Evolutionary conservation across 2,329 filamentous ascomycete genomes (phyloP), one percentile per base, ranked within the genome.

Genomic region (Penicillium sp.): DNA sequence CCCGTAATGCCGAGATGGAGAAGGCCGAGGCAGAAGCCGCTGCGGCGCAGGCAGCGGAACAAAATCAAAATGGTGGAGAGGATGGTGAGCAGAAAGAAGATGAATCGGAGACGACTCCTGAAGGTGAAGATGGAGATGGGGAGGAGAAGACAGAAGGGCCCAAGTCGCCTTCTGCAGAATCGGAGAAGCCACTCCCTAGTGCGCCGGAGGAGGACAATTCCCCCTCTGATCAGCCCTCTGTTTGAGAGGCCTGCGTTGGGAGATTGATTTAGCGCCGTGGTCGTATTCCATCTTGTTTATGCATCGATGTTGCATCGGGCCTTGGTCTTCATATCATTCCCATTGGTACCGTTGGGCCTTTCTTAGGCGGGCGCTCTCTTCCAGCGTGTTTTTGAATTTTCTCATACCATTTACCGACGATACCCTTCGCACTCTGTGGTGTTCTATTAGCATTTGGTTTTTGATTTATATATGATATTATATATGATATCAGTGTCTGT

Each of bases 1-100:
- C 73, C 40, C 67, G 77, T 51, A 74, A 74, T 49, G 75, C 74
- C 1, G 80, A 80, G 54, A 74, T 77, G 58, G 73, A 72, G 37
- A 69, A 67, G 38, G 59, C 54, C 16, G 62, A 61, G 41, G 63
- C 64, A 16, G 59, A 63, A 48, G 57, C 56, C 16, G 64, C 60
- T 2, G 64, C 63, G 2, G 64, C 64, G 39, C 57, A 64, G 42
- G 61, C 64, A 33, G 60, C 59, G 0, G 50, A 34, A 47, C 56
- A 41, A 54, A 63, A 54, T 2, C 49, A 38, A 4, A 54, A 59
- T 28, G 46, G 22, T 4, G 46, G 10, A 2, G 16, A 4, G 5
- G 35, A 31, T 13, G 38, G 33, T 35, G 37, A 12, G 2, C 16
- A 40, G 8, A 31, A 42, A 13, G 53, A 42, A 19, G 36, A 38